A percentile compares a stretch with the other conserved stretches of the same genome.
Conservation (phyloP, 1,284 basidiomycete species). For the Sporisorium sorghi region DNA sequence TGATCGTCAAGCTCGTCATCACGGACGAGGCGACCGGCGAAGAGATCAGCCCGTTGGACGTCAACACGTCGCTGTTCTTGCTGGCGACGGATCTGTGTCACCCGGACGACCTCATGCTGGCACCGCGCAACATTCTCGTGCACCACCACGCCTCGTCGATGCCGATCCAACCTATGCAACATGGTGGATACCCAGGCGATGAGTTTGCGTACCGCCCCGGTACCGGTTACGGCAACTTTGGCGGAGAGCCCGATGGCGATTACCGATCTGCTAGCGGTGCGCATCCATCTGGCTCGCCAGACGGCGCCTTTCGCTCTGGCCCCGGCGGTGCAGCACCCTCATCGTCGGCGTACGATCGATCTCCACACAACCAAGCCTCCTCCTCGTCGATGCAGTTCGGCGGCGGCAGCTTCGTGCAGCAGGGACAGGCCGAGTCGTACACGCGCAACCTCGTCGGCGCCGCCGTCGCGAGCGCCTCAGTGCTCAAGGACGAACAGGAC, state of each 20-base stretch:
- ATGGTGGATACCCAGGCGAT: constrained; percentile 14
- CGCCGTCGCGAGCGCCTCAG: constrained; percentile 61
- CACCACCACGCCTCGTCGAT: constrained; percentile 56
- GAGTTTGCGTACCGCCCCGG: constrained; percentile 23
- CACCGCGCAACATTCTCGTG: constrained; percentile 57
- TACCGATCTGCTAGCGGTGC: constrained; percentile 24
- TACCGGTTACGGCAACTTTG: constrained; percentile 22
- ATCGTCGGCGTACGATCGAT: constrained; percentile 18
- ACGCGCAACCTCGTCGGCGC: constrained; percentile 64
- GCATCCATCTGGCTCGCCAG: constrained; percentile 13
- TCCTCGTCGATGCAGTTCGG: constrained; percentile 19
- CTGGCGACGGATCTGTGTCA: constrained; percentile 63
- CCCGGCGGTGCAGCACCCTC: constrained; percentile 13
- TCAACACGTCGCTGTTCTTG: constrained; percentile 63
- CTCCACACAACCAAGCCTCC: constrained; percentile 2
- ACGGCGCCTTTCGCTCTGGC: not conserved
- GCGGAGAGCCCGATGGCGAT: constrained; percentile 11
- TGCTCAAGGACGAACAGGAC: constrained; percentile 60
- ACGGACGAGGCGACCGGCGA: constrained; percentile 54
- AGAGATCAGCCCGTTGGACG: constrained; percentile 56
- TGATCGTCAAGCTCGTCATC: constrained; percentile 61
- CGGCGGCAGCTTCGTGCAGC: constrained; percentile 24
- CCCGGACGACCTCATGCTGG: constrained; percentile 54
- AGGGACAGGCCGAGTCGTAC: constrained; percentile 47
- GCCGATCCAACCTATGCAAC: constrained; percentile 33